Conservation (phyloP, 2,329 filamentous ascomycete species). For the Aplosporella prunicola region DNA sequence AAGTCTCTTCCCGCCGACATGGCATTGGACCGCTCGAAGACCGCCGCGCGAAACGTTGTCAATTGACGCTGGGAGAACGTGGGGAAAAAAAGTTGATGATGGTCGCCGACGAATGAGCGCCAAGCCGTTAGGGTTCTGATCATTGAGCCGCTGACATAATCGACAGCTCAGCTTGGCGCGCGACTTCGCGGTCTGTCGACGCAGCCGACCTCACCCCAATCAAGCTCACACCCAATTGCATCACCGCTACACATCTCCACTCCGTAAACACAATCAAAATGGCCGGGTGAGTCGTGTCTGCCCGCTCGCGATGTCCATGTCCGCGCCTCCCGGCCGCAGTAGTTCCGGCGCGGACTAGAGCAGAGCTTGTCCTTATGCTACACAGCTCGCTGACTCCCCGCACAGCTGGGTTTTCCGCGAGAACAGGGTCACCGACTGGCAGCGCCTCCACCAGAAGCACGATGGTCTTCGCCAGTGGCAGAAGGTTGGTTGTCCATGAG, state of each 20-base stretch:
- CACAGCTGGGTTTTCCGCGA: conserved; percentile 55
- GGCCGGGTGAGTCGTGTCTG: conserved; percentile 5
- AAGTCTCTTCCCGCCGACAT: conserved; percentile 1
- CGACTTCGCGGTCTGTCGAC: conserved; percentile 8
- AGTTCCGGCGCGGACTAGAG: neutral
- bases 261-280: conserved; percentile 7
- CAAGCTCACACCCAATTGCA: conserved; percentile 10
- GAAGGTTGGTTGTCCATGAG: conserved; percentile 56
- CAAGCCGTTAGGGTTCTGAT: conserved; percentile 1
- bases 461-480: conserved; percentile 65
- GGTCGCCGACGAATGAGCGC: conserved; percentile 6
- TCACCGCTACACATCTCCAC: conserved; percentile 5
- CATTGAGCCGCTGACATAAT: neutral
- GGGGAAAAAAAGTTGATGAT: too few species aligned
- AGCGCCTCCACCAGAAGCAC: conserved; percentile 65
- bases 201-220: neutral
- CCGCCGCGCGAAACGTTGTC: neutral
- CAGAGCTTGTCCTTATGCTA: conserved; percentile 3
- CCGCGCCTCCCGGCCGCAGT: neutral
- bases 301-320: neutral
- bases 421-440: conserved; percentile 68
- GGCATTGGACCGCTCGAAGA: conserved; percentile 1
- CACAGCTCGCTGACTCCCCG: conserved; percentile 10
- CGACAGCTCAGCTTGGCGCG: conserved; percentile 1
- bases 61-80: neutral